Evolutionary conservation across 1,139 yeast species (phyloP), one percentile per base, ranked within the genome.

Genomic region (Groenewaldozyma auringiensis): DNA sequence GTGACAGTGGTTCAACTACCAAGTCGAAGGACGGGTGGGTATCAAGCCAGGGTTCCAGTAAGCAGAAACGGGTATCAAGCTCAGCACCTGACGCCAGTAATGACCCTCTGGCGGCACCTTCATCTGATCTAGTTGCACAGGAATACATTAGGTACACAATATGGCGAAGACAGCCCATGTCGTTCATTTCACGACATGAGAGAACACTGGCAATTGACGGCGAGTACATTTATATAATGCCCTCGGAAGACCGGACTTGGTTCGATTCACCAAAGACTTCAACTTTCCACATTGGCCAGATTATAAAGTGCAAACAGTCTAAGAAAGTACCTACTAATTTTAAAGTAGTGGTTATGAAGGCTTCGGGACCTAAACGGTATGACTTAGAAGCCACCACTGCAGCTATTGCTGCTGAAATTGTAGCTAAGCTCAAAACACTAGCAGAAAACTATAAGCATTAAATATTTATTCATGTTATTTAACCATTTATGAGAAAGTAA

Each of bases 201-300:
- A 78, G 94, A 54, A 78, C 88, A 1, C 69, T 92, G 42, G 89
- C 94, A 1, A 77, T 92, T 38, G 97, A 92, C 63, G 97, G 97
- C 17, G 96, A 88, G 58, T 89, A 88, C 59, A 79, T 92, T 14
- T 94, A 89, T 60, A 75, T 92, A 45, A 79, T 89, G 57, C 96
- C 97, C 1, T 79, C 89, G 1, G 85, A 82, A 50, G 79, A 80
- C 46, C 76, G 78, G 55, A 75, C 74, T 40, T 71, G 80, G 76
- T 78, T 79, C 54, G 82, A 80, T 47, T 81, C 83, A 50, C 78
- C 83, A 55, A 89, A 89, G 61, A 89, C 96, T 0, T 80, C 89
- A 32, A 83, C 95, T 0, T 86, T 89, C 63, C 95, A 88, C 58
- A 79, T 88, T 18, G 78, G 87, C 11, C 95, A 86, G 60, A 79